Conservation (phyloP, 1,284 basidiomycete genomes). For the Cutaneotrichosporon sp. region DNA sequence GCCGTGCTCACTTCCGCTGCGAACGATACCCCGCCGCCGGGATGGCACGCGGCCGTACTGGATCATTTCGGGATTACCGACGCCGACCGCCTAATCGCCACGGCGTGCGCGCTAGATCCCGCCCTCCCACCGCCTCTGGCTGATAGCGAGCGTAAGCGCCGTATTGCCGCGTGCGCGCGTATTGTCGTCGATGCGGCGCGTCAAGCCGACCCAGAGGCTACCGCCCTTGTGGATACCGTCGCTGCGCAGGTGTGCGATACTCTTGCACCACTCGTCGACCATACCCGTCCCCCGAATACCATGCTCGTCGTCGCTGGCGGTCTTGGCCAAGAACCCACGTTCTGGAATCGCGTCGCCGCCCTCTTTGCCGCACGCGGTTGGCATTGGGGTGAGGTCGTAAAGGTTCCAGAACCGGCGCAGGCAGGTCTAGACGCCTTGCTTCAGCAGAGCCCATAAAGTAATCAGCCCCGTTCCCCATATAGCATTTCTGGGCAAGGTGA, state of each 20-base stretch:
- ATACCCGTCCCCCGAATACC: neutral
- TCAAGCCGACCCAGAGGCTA: conserved; percentile 8
- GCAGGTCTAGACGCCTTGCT: conserved; percentile 7
- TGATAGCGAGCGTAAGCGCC: conserved; percentile 14
- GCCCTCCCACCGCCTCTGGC: neutral
- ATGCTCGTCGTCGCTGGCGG: conserved; percentile 18
- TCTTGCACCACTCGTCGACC: conserved; percentile 11
- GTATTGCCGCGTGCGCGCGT: conserved; percentile 13
- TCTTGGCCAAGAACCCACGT: conserved; percentile 7
- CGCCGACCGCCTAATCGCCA: conserved; percentile 9
- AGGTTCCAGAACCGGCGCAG: conserved; percentile 11
- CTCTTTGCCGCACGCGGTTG: conserved; percentile 6
- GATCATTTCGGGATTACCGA: conserved; percentile 1
- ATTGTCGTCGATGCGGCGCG: conserved; percentile 9
- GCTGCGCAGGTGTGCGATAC: conserved; percentile 18
- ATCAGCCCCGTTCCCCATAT: too few relatives aligned
- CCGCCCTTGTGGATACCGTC: conserved; percentile 2
- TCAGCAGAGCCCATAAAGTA: too few relatives aligned
- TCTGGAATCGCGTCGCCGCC: conserved; percentile 10
- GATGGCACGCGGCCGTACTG: conserved; percentile 11
- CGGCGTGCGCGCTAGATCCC: neutral
- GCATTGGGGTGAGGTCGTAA: conserved; percentile 9
- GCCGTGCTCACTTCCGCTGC: conserved; percentile 11
- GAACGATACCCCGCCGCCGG: conserved; percentile 3
- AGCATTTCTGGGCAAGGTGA: too few relatives aligned